A percentile compares a stretch with the other conserved stretches of the same genome.
phyloP scores from a whole-genome alignment of 1,284 basidiomycete genomes.

The Fomitopsis betulina region DNA sequence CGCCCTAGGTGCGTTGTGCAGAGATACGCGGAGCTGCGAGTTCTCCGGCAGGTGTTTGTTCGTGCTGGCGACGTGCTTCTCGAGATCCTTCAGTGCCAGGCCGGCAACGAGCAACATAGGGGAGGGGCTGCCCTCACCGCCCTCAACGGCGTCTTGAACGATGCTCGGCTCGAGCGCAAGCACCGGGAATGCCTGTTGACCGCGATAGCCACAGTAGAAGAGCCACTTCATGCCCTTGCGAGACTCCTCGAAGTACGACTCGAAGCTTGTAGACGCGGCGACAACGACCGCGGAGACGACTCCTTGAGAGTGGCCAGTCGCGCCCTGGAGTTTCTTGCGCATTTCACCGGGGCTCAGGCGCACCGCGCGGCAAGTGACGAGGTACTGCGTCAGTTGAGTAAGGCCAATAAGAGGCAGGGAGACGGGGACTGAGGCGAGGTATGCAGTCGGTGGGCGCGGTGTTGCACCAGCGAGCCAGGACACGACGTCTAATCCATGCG shows the following conservation, averaged over 20 bases:
- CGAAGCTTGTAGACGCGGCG: slow-evolving; percentile 74
- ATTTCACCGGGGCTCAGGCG: slow-evolving; percentile 80
- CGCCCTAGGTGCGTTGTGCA: slow-evolving; percentile 88
- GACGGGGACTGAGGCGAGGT: slow-evolving; percentile 92
- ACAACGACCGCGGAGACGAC: slow-evolving; percentile 90
- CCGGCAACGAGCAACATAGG: slow-evolving; percentile 94
- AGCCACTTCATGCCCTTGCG: slow-evolving; percentile 87
- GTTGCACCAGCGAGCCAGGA: slow-evolving; percentile 79
- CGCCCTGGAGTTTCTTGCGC: slow-evolving; percentile 72
- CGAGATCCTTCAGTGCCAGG: slow-evolving; percentile 72
- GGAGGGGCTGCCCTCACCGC: slow-evolving; percentile 89
- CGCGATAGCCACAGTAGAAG: slow-evolving; percentile 91
- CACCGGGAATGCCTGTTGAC: slow-evolving; percentile 93
- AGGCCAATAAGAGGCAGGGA: slow-evolving; percentile 95
- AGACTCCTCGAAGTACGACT: slow-evolving; percentile 72
- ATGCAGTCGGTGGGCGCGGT: slow-evolving; percentile 77
- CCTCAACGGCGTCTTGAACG: slow-evolving; percentile 83
- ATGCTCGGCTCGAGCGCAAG: slow-evolving; percentile 87
- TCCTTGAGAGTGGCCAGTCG: slow-evolving; percentile 97
- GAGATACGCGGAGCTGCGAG: slow-evolving; percentile 80
- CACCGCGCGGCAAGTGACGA: slow-evolving; percentile 73
- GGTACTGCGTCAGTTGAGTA: slow-evolving; percentile 93
- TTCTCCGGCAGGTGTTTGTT: slow-evolving; percentile 82
- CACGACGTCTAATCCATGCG: slow-evolving; percentile 77
- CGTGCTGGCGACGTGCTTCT: slow-evolving; percentile 83